Base-by-base conservation (phyloP, 495 filamentous ascomycete species). In the Glarea lozoyensis region DNA sequence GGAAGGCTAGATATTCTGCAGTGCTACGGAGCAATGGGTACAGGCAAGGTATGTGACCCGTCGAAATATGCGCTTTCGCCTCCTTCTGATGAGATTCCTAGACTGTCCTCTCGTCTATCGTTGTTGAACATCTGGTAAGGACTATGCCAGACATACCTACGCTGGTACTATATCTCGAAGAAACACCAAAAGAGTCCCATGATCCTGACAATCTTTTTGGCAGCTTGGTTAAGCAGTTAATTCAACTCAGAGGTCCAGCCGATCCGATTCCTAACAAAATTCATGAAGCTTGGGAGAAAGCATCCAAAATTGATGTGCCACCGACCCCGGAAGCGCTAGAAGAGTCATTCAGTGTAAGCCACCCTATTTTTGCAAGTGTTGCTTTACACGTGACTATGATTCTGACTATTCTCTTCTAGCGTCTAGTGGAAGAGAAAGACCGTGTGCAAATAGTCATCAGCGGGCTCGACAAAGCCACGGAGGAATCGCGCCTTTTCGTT, bases 171-270 rank as follows among this genome's bases (percentile, higher is more conserved):
- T 61, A 52, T 27, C 35, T 61, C 23, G 52, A 59, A 30, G 43
- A 61, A 22, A 59, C 50, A 11, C 49, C 33, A 23, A 12, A 49
- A 3, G 31, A 11, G 13, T 31, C 10, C 13, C 58, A 59, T 23
- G 46, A 55, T 15, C 30, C 41, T 15, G 37, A 29, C 10, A 55
- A 54, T 20, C 21, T 61, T 5, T 35, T 57, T 7, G 50, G 50
- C 2, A 57, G 56, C 25, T 44, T 61, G 10, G 30, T 61, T 3
- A 56, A 57, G 36, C 58, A 61, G 29, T 21, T 61, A 33, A 32
- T 59, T 17, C 50, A 59, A 40, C 35, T 46, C 13, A 22, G 31
- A 1, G 40, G 48, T n/a, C 16, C 32, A 4, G 32, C 29, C 27
- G 13, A 29, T 7, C 7, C 42, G 16, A 24, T 13, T 48, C 18